These are phyloP conservation scores for Magnusiomyces paraingens DNA, from an alignment of 1,139 yeast genomes.

Conservation along the genomic window DNA sequence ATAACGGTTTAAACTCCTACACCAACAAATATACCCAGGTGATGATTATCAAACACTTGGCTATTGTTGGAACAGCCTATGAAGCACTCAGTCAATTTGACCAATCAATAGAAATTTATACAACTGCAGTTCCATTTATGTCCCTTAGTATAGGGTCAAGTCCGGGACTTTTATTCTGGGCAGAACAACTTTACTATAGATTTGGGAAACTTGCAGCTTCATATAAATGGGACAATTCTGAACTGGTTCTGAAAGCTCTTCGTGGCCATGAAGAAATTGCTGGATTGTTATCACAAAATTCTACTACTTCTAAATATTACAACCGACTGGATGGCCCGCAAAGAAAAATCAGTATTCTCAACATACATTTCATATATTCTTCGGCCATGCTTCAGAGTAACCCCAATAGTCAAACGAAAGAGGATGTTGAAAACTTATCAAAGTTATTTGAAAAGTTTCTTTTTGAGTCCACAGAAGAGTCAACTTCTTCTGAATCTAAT, in stretches of 20 bases:
- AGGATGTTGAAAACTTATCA: slow-evolving; percentile 15
- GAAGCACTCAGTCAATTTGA: slow-evolving; percentile 21
- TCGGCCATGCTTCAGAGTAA: slow-evolving; percentile 17
- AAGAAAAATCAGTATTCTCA: slow-evolving; percentile 17
- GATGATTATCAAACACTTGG: slow-evolving; percentile 22
- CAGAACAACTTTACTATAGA: slow-evolving; percentile 22
- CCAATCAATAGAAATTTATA: slow-evolving; percentile 24
- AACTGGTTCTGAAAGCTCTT: slow-evolving; percentile 21
- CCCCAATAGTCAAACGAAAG: slow-evolving; percentile 12
- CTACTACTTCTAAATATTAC: slow-evolving; percentile 5
- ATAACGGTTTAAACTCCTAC: background rate
- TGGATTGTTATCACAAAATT: slow-evolving; percentile 11
- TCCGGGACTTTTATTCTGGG: slow-evolving; percentile 24
- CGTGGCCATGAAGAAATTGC: slow-evolving; percentile 21
- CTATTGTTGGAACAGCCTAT: slow-evolving; percentile 26
- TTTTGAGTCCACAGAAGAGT: slow-evolving; percentile 34
- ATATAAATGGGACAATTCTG: slow-evolving; percentile 14
- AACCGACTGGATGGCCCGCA: slow-evolving; percentile 10
- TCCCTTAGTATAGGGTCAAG: slow-evolving; percentile 9
- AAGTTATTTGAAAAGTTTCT: slow-evolving; percentile 19
- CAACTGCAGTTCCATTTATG: slow-evolving; percentile 14
- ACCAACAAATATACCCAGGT: slow-evolving; percentile 20
- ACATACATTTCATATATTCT: slow-evolving; percentile 18
- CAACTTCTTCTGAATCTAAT: slow-evolving; percentile 41
- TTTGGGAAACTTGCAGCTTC: slow-evolving; percentile 21